Evolutionary conservation across 2,329 filamentous ascomycete genomes (phyloP), one percentile per base, ranked within the genome.

Genomic region (Clonostachys rosea): DNA sequence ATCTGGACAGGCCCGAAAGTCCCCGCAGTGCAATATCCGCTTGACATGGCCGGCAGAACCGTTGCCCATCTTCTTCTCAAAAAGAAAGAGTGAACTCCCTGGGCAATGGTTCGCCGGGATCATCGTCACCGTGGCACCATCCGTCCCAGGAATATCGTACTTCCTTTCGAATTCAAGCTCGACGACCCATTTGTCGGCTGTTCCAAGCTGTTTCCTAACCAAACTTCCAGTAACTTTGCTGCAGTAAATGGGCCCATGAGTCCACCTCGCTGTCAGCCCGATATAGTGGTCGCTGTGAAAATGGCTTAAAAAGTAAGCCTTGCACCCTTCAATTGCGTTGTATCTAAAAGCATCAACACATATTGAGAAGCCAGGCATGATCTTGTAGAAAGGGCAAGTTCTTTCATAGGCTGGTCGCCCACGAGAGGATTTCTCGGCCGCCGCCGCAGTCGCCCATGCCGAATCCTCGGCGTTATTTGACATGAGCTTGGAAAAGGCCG

Each of bases 221-320:
- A 99, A 76, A 57, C 95, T 95, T 1, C 81, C 94, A 0, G 94
- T 99, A 13, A 96, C 88, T 55, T 84, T 86, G 61, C 92, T 97
- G 71, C 94, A 97, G 60, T 96, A 99, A 43, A 99, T 97, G 1
- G 91, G 92, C 0, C 94, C 94, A 62, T 99, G 91, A 37, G 75
- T 82, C 94, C 94, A 99, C 34, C 78, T 89, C 8, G 87, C 83
- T 11, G 89, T 94, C 11, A 99, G 71, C 3, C 94, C 94, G 34
- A 96, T 84, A 58, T 99, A 99, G 62, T 99, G 94, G 62, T 99
- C 94, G 59, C 91, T 96, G 66, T 99, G 94, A 56, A 97, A 99
- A 62, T 99, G 94, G 57, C 91, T 96, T 11, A 99, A 77, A 56
- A 99, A 99, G 62, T 99, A 99, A 2, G 92, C 94, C 46, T 88